A percentile compares a stretch with the other conserved stretches of the same genome.
These are phyloP conservation scores for Jaapia argillacea DNA, from an alignment of 768 basidiomycete species.

Conservation along the genomic window DNA sequence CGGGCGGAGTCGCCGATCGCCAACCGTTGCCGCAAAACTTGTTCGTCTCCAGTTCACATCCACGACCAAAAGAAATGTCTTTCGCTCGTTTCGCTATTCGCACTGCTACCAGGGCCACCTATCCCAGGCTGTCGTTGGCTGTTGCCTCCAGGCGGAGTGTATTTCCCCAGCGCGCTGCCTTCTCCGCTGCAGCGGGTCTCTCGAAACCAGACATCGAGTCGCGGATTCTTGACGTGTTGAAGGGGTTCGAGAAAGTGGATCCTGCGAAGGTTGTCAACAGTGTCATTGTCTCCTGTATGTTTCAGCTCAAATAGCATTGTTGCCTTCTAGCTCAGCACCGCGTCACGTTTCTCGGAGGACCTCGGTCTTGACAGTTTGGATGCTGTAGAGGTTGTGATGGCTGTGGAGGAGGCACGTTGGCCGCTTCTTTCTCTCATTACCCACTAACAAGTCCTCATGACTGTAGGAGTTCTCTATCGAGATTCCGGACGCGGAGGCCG, in stretches of 20 bases:
- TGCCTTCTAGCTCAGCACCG: constrained; percentile 44
- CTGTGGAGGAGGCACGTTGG: constrained; percentile 76
- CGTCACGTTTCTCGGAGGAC: constrained; percentile 67
- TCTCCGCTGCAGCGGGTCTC: constrained; percentile 59
- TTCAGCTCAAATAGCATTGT: not conserved
- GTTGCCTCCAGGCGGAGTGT: constrained; percentile 12
- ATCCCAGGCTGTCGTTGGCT: constrained; percentile 11
- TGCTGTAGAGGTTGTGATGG: constrained; percentile 97
- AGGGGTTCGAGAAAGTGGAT: constrained; percentile 86
- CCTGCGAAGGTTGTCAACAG: constrained; percentile 44
- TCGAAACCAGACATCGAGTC: constrained; percentile 57
- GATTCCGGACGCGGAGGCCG: constrained; percentile 95
- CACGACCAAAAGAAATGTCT: too few relatives aligned
- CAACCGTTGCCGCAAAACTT: too few relatives aligned
- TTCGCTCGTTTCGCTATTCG: constrained; percentile 43
- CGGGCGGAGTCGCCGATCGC: too few relatives aligned
- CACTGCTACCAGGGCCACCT: constrained; percentile 22
- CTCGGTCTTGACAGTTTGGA: constrained; percentile 94
- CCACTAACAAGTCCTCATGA: constrained; percentile 2
- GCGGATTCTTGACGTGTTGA: constrained; percentile 75
- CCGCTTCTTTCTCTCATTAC: not conserved
- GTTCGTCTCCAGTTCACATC: too few relatives aligned
- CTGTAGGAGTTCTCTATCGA: constrained; percentile 91
- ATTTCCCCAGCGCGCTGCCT: constrained; percentile 33
- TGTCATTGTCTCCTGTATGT: not conserved